Conservation (phyloP, 1,284 basidiomycete genomes). For the Sanghuangporus weigelae region DNA sequence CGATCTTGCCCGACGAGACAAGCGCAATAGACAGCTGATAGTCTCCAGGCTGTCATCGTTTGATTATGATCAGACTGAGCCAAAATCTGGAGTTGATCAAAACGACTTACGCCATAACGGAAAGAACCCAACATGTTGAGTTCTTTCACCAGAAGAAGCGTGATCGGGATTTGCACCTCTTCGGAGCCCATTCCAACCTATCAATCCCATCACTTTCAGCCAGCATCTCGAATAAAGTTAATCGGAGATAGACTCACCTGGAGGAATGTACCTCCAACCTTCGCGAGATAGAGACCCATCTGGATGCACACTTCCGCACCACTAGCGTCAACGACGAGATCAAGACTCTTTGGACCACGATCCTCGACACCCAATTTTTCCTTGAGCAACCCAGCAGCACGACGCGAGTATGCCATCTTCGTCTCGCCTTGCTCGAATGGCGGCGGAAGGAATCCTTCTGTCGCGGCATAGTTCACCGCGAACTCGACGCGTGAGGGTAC, state of each 20-base stretch:
- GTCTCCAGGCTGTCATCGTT: constrained; percentile 64
- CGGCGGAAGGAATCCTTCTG: constrained; percentile 73
- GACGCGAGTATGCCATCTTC: constrained; percentile 61
- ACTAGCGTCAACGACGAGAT: constrained; percentile 79
- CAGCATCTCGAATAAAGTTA: background rate
- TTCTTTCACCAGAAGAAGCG: constrained; percentile 67
- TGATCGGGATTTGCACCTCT: constrained; percentile 58
- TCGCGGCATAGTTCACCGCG: constrained; percentile 82
- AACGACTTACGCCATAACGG: constrained; percentile 68
- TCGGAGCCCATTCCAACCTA: constrained; percentile 75
- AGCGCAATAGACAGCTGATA: constrained; percentile 84
- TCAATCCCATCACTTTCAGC: background rate
- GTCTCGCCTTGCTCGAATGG: constrained; percentile 59
- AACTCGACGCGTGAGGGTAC: constrained; percentile 79
- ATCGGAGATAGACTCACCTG: constrained; percentile 37
- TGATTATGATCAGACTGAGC: background rate
- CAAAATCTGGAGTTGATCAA: constrained; percentile 2
- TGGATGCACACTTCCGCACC: constrained; percentile 87
- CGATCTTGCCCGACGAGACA: constrained; percentile 71
- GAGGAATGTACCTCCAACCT: constrained; percentile 68
- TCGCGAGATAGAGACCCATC: constrained; percentile 72
- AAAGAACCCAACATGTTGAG: constrained; percentile 81
- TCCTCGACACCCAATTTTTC: constrained; percentile 53
- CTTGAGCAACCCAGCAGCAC: constrained; percentile 59
- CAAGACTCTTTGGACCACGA: constrained; percentile 55